A percentile compares a stretch with the other conserved stretches of the same genome.
phyloP scores from a whole-genome alignment of 2,329 filamentous ascomycete genomes.

The Cadophora luteo-olivacea region DNA sequence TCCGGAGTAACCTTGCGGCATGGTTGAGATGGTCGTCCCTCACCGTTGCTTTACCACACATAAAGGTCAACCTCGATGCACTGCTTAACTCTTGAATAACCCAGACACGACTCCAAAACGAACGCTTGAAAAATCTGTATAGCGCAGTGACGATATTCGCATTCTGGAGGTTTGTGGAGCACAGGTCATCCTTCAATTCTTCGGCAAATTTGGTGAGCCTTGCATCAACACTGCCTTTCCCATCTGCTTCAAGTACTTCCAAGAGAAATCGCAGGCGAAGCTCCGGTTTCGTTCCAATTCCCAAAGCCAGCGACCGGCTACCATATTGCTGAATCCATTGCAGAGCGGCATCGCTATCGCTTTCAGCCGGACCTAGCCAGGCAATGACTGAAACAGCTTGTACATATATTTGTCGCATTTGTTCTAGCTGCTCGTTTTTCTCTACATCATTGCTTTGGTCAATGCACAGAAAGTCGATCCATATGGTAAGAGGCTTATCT shows the following conservation, averaged over 20 bases:
- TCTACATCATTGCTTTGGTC: conserved; percentile 39
- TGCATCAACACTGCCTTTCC: conserved; percentile 14
- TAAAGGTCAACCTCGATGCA: conserved; percentile 19
- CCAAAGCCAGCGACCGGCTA: conserved; percentile 14
- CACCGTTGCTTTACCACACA: conserved; percentile 18
- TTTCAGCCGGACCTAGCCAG: conserved; percentile 40
- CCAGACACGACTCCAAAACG: conserved; percentile 29
- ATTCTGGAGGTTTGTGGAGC: conserved; percentile 26
- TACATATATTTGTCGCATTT: conserved; percentile 43
- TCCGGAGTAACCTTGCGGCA: conserved; percentile 27
- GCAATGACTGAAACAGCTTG: conserved; percentile 36
- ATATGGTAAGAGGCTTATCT: conserved; percentile 30
- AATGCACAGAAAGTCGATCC: conserved; percentile 44
- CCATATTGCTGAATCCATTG: conserved; percentile 28
- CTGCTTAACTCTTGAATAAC: conserved; percentile 28
- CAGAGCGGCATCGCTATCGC: conserved; percentile 24
- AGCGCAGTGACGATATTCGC: conserved; percentile 20
- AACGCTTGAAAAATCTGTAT: conserved; percentile 20
- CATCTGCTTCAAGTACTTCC: conserved; percentile 18
- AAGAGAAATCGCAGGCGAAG: conserved; percentile 19
- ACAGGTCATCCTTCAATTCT: conserved; percentile 23
- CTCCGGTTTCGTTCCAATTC: conserved; percentile 21
- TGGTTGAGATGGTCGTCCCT: conserved; percentile 22
- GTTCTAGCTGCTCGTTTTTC: conserved; percentile 36
- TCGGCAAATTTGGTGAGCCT: conserved; percentile 17